phyloP scores from a whole-genome alignment of 805 yeast genomes.

The Cyberlindnera euphorbiiphila region DNA sequence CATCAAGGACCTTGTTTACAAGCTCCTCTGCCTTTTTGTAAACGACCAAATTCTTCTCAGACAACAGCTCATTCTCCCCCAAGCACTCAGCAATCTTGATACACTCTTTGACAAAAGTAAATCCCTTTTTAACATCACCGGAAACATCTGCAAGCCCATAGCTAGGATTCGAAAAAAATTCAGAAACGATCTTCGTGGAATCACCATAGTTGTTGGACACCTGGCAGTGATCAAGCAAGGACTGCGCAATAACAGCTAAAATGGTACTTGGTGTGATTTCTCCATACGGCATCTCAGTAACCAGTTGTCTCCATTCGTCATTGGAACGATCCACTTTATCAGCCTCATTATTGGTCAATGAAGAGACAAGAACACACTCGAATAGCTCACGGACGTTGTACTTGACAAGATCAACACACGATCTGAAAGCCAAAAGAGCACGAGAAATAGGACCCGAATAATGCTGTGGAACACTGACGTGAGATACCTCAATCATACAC shows the following conservation, averaged over 20 bases:
- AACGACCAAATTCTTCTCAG: slow-evolving; percentile 4
- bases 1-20: slow-evolving; percentile 5
- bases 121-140: slow-evolving; percentile 11
- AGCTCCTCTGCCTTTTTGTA: slow-evolving; percentile 8
- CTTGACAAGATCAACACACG: slow-evolving; percentile 53
- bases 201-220: slow-evolving; percentile 1
- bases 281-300: slow-evolving; percentile 58
- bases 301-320: slow-evolving; percentile 56
- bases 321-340: slow-evolving; percentile 46
- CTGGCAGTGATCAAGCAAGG: slow-evolving; percentile 25
- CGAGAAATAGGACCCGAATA: slow-evolving; percentile 72
- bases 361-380: slow-evolving; percentile 48
- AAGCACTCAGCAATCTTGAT: slow-evolving; percentile 10
- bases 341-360: slow-evolving; percentile 53
- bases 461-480: slow-evolving; percentile 47
- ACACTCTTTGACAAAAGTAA: slow-evolving; percentile 11
- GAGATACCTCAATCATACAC: slow-evolving; percentile 42
- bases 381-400: slow-evolving; percentile 49
- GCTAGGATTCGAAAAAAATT: slow-evolving; percentile 1
- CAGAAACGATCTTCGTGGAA: slow-evolving; percentile 3
- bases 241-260: slow-evolving; percentile 55
- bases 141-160: slow-evolving; percentile 6
- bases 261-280: slow-evolving; percentile 54
- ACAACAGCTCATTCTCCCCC: slow-evolving; percentile 5
- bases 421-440: slow-evolving; percentile 60